Conservation (phyloP, 306 rosid species). For the Cercis canadensis region DNA sequence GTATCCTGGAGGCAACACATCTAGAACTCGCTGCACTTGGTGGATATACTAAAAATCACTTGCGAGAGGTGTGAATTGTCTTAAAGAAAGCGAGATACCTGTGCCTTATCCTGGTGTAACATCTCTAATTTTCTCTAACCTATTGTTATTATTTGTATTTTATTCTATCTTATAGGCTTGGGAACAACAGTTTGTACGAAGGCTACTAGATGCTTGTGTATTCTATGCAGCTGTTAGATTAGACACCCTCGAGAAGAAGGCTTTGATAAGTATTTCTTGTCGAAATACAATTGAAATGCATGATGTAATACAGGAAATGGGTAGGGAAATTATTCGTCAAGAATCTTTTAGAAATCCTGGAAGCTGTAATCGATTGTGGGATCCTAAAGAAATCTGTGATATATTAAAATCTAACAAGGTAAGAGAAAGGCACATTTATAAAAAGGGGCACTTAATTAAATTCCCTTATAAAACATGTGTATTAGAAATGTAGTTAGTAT, state of each 20-base stretch:
- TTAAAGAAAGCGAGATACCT: too few relatives aligned
- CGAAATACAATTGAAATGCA: not conserved
- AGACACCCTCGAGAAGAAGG: not conserved
- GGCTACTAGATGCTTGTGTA: not conserved
- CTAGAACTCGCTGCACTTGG: too few relatives aligned
- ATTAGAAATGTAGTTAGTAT: not conserved
- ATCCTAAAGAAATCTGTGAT: not conserved
- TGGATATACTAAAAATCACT: too few relatives aligned
- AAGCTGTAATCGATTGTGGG: not conserved
- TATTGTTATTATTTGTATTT: too few relatives aligned
- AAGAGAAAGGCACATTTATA: not conserved
- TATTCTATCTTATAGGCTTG: too few relatives aligned
- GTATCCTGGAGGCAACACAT: too few relatives aligned
- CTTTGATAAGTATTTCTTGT: not conserved
- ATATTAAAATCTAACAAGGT: not conserved
- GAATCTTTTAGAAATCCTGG: not conserved
- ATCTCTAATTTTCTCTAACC: too few relatives aligned
- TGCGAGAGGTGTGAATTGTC: too few relatives aligned
- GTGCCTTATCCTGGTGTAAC: too few relatives aligned
- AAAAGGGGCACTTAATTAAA: too few relatives aligned
- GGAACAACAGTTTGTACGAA: not conserved
- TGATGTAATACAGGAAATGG: constrained; percentile 18
- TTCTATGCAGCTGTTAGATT: not conserved
- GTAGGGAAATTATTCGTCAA: not conserved
- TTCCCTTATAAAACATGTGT: too few relatives aligned